A percentile compares a stretch with the other conserved stretches of the same genome.
Conservation (phyloP, 352 stramenopile genomes). For the Phytopythium ostracodes region DNA sequence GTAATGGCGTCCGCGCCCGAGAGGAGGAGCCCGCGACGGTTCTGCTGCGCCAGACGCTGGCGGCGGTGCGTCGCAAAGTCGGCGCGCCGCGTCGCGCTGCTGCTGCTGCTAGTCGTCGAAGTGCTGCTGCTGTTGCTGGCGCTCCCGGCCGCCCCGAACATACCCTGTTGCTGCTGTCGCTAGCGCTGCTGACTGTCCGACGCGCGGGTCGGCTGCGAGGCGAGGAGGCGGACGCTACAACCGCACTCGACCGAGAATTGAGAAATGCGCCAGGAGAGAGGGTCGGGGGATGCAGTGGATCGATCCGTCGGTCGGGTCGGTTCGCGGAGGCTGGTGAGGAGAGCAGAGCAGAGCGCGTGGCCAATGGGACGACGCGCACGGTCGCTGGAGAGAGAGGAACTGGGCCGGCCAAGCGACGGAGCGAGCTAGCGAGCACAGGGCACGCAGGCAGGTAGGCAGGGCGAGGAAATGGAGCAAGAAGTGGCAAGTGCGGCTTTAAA, state of each 20-base stretch:
- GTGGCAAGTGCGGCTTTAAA: conserved; percentile 7
- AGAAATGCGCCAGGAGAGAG: background rate
- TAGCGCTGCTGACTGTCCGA: background rate
- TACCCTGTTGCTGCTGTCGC: background rate
- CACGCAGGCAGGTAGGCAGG: too few species aligned
- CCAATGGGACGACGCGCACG: too few species aligned
- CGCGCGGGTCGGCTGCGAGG: background rate
- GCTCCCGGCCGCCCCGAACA: background rate
- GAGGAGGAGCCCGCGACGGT: conserved; percentile 12
- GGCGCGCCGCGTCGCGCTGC: background rate
- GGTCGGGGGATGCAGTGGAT: background rate
- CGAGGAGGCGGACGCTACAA: background rate
- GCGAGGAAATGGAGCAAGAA: background rate
- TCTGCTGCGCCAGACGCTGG: conserved; percentile 3
- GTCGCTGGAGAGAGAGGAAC: too few species aligned
- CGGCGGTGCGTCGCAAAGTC: conserved; percentile 1
- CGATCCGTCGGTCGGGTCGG: too few species aligned
- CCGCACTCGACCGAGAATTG: background rate
- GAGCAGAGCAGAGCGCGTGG: too few species aligned
- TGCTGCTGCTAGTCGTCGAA: too few species aligned
- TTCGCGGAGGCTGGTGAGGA: too few species aligned
- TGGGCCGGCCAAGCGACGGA: too few species aligned
- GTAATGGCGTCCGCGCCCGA: conserved; percentile 29
- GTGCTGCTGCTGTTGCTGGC: background rate
- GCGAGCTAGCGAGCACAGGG: too few species aligned